A percentile compares a stretch with the other conserved stretches of the same genome.
Conservation (phyloP, 495 filamentous ascomycete species). For the Penicillium pancosmium region DNA sequence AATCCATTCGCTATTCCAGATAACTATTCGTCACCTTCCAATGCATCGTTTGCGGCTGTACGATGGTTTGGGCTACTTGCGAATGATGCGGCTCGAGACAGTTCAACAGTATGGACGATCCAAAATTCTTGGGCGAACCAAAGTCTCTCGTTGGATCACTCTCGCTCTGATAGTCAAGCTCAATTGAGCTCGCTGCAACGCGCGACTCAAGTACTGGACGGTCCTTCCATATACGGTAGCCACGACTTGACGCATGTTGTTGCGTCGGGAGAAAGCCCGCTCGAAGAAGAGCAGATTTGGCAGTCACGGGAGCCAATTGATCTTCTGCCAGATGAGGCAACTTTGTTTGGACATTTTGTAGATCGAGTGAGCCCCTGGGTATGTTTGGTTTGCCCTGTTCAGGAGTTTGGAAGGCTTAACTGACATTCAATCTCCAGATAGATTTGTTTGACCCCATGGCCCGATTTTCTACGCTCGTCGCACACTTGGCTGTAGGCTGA, state of each 20-base stretch:
- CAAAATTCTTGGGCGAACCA: slow-evolving; percentile 4
- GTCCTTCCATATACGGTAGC: slow-evolving; percentile 1
- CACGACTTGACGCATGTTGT: slow-evolving; percentile 1
- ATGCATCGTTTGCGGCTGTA: slow-evolving; percentile 15
- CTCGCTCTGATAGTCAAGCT: neutral
- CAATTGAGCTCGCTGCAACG: slow-evolving; percentile 18
- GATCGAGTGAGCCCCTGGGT: slow-evolving; percentile 25
- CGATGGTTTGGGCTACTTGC: slow-evolving; percentile 23
- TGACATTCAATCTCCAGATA: slow-evolving; percentile 11
- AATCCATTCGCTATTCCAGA: slow-evolving; percentile 5
- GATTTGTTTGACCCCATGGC: slow-evolving; percentile 19
- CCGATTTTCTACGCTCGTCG: slow-evolving; percentile 16
- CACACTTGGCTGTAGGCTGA: neutral
- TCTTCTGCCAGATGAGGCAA: slow-evolving; percentile 10
- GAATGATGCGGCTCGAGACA: slow-evolving; percentile 17
- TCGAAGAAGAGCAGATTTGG: slow-evolving; percentile 19
- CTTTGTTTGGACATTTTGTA: slow-evolving; percentile 23
- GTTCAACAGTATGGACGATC: slow-evolving; percentile 3
- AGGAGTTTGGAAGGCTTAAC: neutral
- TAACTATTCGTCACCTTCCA: slow-evolving; percentile 4
- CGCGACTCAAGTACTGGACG: slow-evolving; percentile 24
- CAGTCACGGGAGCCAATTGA: slow-evolving; percentile 23
- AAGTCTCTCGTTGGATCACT: slow-evolving; percentile 10
- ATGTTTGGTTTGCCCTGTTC: slow-evolving; percentile 3
- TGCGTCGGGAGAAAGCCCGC: neutral